Conservation (phyloP, 2,329 filamentous ascomycete genomes). For the Aureobasidium melanogenum region DNA sequence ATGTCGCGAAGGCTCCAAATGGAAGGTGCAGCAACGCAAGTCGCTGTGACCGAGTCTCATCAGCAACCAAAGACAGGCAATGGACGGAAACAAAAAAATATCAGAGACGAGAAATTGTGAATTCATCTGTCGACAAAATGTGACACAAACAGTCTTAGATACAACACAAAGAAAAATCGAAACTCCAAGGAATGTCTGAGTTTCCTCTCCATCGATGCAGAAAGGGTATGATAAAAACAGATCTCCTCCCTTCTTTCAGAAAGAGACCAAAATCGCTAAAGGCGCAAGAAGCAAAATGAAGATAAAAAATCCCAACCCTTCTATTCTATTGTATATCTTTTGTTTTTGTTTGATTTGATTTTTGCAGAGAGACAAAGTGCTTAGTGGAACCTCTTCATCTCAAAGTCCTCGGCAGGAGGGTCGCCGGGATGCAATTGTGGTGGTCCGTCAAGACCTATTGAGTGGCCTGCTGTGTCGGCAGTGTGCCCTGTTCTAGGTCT, state of each 20-base stretch:
- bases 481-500: not conserved
- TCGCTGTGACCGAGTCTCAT: too few relatives aligned
- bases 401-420: constrained; percentile 11
- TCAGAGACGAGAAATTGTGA: not conserved
- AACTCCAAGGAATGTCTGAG: not conserved
- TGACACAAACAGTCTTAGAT: not conserved
- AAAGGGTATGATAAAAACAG: too few relatives aligned
- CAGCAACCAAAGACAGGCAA: too few relatives aligned
- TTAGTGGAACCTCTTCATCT: constrained; percentile 10
- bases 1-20: too few relatives aligned
- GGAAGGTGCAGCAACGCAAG: too few relatives aligned
- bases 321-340: not conserved
- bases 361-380: too few relatives aligned
- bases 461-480: not conserved
- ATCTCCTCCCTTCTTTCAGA: not conserved
- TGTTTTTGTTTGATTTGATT: not conserved
- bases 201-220: not conserved
- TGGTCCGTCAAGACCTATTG: not conserved
- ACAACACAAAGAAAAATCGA: not conserved
- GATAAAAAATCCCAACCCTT: not conserved
- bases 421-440: constrained; percentile 3
- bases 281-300: not conserved
- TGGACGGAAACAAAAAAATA: too few relatives aligned
- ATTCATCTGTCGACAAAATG: not conserved
- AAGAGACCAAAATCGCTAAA: not conserved